Evolutionary conservation across 768 basidiomycete species (phyloP).

Genomic region (Tremella yokohamensis): DNA sequence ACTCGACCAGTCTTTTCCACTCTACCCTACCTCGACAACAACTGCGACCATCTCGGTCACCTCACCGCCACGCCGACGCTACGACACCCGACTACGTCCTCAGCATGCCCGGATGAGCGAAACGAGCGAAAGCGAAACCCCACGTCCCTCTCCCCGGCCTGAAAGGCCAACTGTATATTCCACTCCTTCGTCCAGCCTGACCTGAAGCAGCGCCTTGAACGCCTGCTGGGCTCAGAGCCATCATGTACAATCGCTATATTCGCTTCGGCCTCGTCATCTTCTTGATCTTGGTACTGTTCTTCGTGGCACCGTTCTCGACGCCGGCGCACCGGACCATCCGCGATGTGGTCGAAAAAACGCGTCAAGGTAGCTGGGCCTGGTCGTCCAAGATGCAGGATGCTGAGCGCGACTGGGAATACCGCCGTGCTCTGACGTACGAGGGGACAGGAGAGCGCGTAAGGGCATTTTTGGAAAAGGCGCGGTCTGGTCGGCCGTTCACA

Average conservation of each 20-base stretch:
- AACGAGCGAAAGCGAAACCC: too few relatives aligned
- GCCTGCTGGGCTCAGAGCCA: not conserved
- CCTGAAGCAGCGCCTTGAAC: too few relatives aligned
- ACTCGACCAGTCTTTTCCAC: too few relatives aligned
- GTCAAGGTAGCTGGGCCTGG: not conserved
- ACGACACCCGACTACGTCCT: too few relatives aligned
- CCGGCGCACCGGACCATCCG: not conserved
- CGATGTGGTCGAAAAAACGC: slow-evolving; percentile 3
- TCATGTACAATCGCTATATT: not conserved
- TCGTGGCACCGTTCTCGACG: not conserved
- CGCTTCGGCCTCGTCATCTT: not conserved
- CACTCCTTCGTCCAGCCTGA: too few relatives aligned
- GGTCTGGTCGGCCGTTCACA: slow-evolving; percentile 32
- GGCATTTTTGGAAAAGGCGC: slow-evolving; percentile 40
- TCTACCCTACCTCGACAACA: too few relatives aligned
- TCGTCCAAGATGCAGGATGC: not conserved
- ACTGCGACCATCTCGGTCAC: too few relatives aligned
- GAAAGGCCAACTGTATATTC: too few relatives aligned
- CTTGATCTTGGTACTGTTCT: not conserved
- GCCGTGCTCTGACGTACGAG: slow-evolving; percentile 23
- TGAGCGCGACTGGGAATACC: slow-evolving; percentile 24
- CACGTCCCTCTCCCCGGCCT: too few relatives aligned
- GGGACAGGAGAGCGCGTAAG: slow-evolving; percentile 39
- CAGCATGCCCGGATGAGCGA: too few relatives aligned
- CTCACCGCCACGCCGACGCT: too few relatives aligned